Base-by-base conservation (phyloP, 1,284 basidiomycete genomes). In the Austropuccinia psidii region DNA sequence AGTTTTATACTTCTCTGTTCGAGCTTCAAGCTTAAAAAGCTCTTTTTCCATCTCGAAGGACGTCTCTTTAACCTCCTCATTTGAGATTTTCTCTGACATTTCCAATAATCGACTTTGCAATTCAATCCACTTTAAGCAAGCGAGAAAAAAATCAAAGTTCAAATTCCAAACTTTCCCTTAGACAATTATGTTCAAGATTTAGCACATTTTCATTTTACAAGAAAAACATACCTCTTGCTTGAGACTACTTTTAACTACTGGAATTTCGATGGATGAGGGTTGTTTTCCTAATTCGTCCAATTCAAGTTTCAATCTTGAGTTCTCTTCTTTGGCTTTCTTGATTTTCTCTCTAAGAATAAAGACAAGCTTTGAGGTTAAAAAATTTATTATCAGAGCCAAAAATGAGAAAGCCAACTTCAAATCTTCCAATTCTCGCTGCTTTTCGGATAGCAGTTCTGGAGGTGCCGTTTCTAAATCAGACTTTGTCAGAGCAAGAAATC, bases 61-160 rank as follows among this genome's bases (percentile, higher is more conserved):
- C 17, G 29, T 50, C 55, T 41, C 27, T 9, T 33, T 21, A 29
- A 37, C 31, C 19, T 67, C 50, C 49, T 67, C 50, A 39, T 33
- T 27, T 54, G 33, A n/a, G 37, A 41, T 50, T 29, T 67, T 41
- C 24, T 9, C 17, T 54, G 19, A 33, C 19, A 67, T 35, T 41
- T 49, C 35, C 13, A 37, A 39, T 15, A 67, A 37, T 19, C 64
- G 64, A 41, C 64, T 67, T 35, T 67, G 64, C 52, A 67, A 39
- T 54, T 67, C 64, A 24, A 67, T 67, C 64, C 64, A 67, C 64
- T 67, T 67, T 21, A 9, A 35, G 39, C 4, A 24, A 61, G 21
- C 27, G 52, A 43, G 49, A 52, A 9, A 24, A 52, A 52, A 21
- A 21, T 9, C 19, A 52, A 52, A 52, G 27, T 52, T 21, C 8